Evolutionary conservation across 2,329 filamentous ascomycete species (phyloP).

Genomic region (Verruconis gallopava): DNA sequence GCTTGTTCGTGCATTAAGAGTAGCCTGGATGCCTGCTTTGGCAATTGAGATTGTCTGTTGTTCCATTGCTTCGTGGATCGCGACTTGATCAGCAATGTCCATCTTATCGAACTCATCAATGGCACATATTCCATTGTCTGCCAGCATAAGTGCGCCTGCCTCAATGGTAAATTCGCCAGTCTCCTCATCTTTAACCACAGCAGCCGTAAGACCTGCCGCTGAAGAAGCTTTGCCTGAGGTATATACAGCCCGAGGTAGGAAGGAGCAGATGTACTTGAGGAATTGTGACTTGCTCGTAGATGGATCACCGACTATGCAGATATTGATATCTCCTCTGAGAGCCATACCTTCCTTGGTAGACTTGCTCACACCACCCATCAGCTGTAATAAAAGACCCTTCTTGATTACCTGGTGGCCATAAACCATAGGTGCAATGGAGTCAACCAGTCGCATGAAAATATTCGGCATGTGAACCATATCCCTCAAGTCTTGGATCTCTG

Average conservation of each 20-base stretch:
- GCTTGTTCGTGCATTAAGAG: slow-evolving; percentile 85
- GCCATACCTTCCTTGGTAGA: slow-evolving; percentile 88
- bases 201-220: slow-evolving; percentile 90
- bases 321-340: slow-evolving; percentile 93
- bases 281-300: slow-evolving; percentile 98
- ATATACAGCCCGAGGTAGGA: slow-evolving; percentile 93
- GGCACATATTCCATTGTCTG: slow-evolving; percentile 90
- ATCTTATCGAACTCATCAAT: slow-evolving; percentile 99
- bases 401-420: slow-evolving; percentile 97
- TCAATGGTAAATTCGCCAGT: slow-evolving; percentile 98
- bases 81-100: slow-evolving; percentile 93
- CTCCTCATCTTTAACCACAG: slow-evolving; percentile 95
- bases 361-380: slow-evolving; percentile 94
- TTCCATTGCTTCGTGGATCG: slow-evolving; percentile 99
- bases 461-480: slow-evolving; percentile 90
- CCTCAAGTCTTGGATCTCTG: slow-evolving; percentile 84
- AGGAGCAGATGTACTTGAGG: slow-evolving; percentile 80
- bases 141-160: slow-evolving; percentile 93
- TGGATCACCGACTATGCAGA: slow-evolving; percentile 94
- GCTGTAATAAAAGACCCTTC: slow-evolving; percentile 84
- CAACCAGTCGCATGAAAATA: slow-evolving; percentile 84
- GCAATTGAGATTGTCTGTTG: slow-evolving; percentile 99
- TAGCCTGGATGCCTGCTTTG: slow-evolving; percentile 96
- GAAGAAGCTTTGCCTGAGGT: slow-evolving; percentile 97
- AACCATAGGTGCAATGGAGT: slow-evolving; percentile 91